Evolutionary conservation across 768 basidiomycete genomes (phyloP), one percentile per base, ranked within the genome.

Genomic region (Royoungia palumana): DNA sequence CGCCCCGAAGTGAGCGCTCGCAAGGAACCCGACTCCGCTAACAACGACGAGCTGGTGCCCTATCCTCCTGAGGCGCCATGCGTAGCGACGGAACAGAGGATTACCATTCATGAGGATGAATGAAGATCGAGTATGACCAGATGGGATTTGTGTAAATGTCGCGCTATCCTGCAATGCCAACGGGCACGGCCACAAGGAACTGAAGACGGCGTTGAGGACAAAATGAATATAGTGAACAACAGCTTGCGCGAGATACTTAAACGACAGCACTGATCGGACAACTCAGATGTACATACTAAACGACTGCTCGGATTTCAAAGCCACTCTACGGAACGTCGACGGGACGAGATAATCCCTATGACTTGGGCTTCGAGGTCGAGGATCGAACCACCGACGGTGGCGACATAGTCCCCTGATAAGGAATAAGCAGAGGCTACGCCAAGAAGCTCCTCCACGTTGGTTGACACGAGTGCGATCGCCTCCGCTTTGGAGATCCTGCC

Each of bases 41-140:
- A 30, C 22, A 34, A 43, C 35, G 45, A 52, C 19, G 51, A 53
- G 40, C 24, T 40, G 17, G 30, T 30, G 14, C 39, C 39, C 14
- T 49, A 39, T 30, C 36, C 14, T 3, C 44, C 50, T 20, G 58
- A 55, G 43, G 47, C 41, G 22, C 43, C 49, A 22, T 44, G 42
- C 24, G 57, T 74, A 44, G 58, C 68, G 21, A 66, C 72, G 17
- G 67, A 64, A 34, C 67, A 68, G 22, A 71, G 63, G 38, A 75
- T 81, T 47, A 63, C 54, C 3, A 77, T 81, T 44, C 75, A 80
- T 51, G 79, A 81, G 50, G 79, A 80, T 46, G 75, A 78, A 44
- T 79, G 56, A 65, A 21, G n/a, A n/a, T n/a, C n/a, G n/a, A n/a
- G n/a, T n/a, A n/a, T n/a, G n/a, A n/a, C n/a, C n/a, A n/a, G n/a